A percentile compares a stretch with the other conserved stretches of the same genome.
Conservation (phyloP, 331 rosid species). For the Phaseolus coccineus region DNA sequence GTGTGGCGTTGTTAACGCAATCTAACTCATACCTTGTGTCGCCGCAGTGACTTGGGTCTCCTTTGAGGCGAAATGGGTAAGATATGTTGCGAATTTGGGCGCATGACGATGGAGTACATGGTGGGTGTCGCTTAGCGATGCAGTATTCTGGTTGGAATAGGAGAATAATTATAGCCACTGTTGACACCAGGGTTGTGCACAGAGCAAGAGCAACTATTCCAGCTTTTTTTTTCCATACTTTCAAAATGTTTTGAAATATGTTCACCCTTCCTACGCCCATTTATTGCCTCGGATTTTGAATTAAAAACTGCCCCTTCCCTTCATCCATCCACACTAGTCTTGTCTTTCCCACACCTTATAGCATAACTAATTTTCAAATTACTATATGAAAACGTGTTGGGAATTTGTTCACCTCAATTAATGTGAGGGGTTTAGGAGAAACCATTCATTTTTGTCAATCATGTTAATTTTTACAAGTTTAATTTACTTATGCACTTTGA, state of each 20-base stretch:
- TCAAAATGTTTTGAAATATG: neutral
- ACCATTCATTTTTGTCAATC: too few relatives aligned
- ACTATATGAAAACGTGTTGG: too few relatives aligned
- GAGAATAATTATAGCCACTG: neutral
- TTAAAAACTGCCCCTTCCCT: neutral
- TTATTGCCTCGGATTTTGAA: neutral
- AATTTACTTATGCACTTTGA: too few relatives aligned
- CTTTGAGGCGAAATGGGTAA: constrained; percentile 38
- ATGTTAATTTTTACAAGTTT: too few relatives aligned
- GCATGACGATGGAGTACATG: constrained; percentile 41
- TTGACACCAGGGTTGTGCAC: neutral
- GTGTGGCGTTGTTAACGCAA: constrained; percentile 36
- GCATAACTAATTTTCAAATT: too few relatives aligned
- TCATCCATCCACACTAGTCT: neutral
- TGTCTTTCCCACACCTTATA: neutral
- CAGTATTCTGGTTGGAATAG: neutral
- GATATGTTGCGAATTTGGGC: constrained; percentile 38
- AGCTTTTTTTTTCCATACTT: neutral
- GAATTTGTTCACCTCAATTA: too few relatives aligned
- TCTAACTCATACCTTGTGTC: constrained; percentile 23
- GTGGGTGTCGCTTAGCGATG: neutral
- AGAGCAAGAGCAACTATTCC: neutral
- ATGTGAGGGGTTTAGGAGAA: too few relatives aligned
- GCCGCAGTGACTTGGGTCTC: constrained; percentile 35
- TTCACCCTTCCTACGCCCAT: neutral